phyloP scores from a whole-genome alignment of 495 filamentous ascomycete genomes.

The Penicillium flavigenum region DNA sequence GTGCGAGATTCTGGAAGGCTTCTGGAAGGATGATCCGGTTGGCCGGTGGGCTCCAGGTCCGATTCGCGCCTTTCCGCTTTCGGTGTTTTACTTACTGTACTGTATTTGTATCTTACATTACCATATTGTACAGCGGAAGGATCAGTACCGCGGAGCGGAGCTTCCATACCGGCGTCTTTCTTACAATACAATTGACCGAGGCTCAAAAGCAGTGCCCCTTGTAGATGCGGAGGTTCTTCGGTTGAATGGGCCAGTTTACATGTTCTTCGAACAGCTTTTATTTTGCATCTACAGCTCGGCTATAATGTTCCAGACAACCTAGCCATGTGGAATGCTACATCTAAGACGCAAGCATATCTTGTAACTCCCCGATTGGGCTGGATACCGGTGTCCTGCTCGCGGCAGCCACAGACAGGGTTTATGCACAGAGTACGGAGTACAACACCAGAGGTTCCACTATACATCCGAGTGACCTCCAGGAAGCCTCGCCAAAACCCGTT shows the following conservation, averaged over 20 bases:
- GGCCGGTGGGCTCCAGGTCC: slow-evolving; percentile 10
- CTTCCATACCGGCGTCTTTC: not conserved
- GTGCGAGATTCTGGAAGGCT: slow-evolving; percentile 24
- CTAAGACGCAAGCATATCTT: not conserved
- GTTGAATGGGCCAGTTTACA: too few relatives aligned
- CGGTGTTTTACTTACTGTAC: not conserved
- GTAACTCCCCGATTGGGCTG: slow-evolving; percentile 7
- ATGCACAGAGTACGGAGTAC: slow-evolving; percentile 4
- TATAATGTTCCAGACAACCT: not conserved
- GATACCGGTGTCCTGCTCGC: slow-evolving; percentile 19
- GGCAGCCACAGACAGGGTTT: slow-evolving; percentile 26
- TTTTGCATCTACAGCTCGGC: not conserved
- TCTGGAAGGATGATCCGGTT: slow-evolving; percentile 33
- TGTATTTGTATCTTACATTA: not conserved
- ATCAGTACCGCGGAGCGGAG: slow-evolving; percentile 1
- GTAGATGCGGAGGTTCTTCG: not conserved
- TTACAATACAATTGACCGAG: slow-evolving; percentile 7
- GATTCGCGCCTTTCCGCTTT: slow-evolving; percentile 11
- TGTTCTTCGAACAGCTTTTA: not conserved
- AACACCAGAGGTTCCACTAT: slow-evolving; percentile 1
- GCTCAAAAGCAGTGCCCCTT: not conserved
- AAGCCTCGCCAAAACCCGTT: slow-evolving; percentile 8
- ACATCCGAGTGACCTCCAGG: slow-evolving; percentile 17
- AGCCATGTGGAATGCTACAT: slow-evolving; percentile 2
- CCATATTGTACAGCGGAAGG: not conserved